Evolutionary conservation across 2,329 filamentous ascomycete genomes (phyloP).

Genomic region (Diatrype stigma): DNA sequence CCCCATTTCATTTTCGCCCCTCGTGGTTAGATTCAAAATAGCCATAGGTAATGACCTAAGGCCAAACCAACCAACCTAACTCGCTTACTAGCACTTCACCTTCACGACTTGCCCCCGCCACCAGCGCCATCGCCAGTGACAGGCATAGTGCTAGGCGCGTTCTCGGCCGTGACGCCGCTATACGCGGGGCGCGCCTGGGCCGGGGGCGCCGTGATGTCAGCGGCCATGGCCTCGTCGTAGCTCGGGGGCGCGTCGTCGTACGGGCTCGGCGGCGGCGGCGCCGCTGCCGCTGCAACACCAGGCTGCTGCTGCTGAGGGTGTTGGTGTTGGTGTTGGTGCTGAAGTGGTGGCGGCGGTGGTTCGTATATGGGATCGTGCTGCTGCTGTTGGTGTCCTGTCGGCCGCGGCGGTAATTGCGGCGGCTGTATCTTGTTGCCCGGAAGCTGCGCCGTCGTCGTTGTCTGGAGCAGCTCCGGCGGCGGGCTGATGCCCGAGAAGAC

Average conservation of each 20-base stretch:
- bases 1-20: too few relatives aligned
- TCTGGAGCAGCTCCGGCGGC: conserved; percentile 67
- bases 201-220: conserved; percentile 62
- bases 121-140: background rate
- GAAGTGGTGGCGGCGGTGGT: conserved; percentile 6
- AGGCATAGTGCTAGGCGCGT: conserved; percentile 48
- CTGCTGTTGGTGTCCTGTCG: conserved; percentile 31
- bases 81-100: background rate
- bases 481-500: conserved; percentile 87
- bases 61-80: too few relatives aligned
- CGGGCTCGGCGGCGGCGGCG: conserved; percentile 31
- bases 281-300: too few relatives aligned
- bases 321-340: conserved; percentile 6
- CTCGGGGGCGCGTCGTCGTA: conserved; percentile 84
- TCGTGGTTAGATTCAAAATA: too few relatives aligned
- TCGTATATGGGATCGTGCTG: conserved; percentile 28
- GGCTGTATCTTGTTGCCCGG: too few relatives aligned
- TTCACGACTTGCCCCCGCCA: background rate
- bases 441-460: too few relatives aligned
- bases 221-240: conserved; percentile 89
- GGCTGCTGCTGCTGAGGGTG: conserved; percentile 55
- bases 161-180: conserved; percentile 59
- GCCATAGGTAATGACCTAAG: too few relatives aligned
- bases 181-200: conserved; percentile 65
- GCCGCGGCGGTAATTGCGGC: conserved; percentile 20